Conservation (phyloP, 2,329 filamentous ascomycete genomes). For the Alternaria arbusti region DNA sequence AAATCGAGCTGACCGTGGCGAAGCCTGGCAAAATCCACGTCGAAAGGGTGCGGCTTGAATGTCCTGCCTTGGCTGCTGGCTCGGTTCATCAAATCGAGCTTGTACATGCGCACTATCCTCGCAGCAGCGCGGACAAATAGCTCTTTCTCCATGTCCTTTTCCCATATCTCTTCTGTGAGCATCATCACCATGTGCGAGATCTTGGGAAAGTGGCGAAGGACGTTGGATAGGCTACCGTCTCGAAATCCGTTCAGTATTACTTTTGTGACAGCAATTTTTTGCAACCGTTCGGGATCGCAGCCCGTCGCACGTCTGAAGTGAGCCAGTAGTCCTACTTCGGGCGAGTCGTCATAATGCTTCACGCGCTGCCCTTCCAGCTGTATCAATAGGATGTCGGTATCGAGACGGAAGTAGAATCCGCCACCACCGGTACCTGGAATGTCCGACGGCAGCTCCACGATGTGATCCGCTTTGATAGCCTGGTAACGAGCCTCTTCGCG, state of each 20-base stretch:
- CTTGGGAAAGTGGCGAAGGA: conserved; percentile 23
- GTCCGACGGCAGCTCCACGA: conserved; percentile 14
- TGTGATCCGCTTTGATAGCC: conserved; percentile 17
- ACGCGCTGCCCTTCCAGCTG: conserved; percentile 13
- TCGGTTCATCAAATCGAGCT: conserved; percentile 9
- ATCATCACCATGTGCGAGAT: conserved; percentile 27
- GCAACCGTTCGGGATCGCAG: conserved; percentile 12
- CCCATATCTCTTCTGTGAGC: conserved; percentile 12
- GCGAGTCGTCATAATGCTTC: conserved; percentile 29
- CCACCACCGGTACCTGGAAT: neutral
- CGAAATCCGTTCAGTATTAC: conserved; percentile 17
- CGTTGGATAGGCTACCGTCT: conserved; percentile 28
- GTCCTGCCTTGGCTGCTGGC: neutral
- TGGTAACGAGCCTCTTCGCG: conserved; percentile 26
- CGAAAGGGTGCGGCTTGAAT: neutral
- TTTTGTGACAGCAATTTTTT: conserved; percentile 21
- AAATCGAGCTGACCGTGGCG: conserved; percentile 7
- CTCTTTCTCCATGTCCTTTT: conserved; percentile 9
- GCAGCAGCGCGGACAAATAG: conserved; percentile 22
- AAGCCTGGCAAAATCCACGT: conserved; percentile 20
- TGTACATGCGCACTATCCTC: conserved; percentile 27
- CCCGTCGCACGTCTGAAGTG: conserved; percentile 21
- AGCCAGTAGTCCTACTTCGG: conserved; percentile 23
- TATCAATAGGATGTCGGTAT: conserved; percentile 26
- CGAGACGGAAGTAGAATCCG: conserved; percentile 27